Percentiles rank a stretch among this genome's conserved stretches.
Conservation (phyloP, 225 moss, liverwort and hornwort genomes). For the Sphagnum contortum region DNA sequence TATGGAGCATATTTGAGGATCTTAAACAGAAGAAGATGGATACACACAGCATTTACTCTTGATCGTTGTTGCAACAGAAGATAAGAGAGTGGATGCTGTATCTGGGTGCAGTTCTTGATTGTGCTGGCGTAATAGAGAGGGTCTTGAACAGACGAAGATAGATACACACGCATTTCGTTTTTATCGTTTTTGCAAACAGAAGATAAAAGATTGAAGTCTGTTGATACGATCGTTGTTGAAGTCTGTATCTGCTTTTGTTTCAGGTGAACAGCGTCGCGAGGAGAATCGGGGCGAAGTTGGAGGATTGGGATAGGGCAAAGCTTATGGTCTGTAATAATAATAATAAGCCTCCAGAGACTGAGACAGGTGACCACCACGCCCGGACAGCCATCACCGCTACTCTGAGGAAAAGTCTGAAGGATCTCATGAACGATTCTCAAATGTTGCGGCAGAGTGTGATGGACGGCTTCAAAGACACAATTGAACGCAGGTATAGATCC, state of each 20-base stretch:
- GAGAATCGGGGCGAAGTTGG: slow-evolving; percentile 13
- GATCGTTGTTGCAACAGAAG: too few species aligned
- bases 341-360: not conserved
- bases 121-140: too few species aligned
- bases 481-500: slow-evolving; percentile 1
- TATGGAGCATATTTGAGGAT: too few species aligned
- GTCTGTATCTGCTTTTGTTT: not conserved
- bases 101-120: too few species aligned
- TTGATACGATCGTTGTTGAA: too few species aligned
- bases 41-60: too few species aligned
- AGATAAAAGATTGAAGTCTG: too few species aligned
- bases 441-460: slow-evolving; percentile 9
- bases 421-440: slow-evolving; percentile 10
- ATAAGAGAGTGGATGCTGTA: too few species aligned
- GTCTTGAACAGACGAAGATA: too few species aligned
- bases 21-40: too few species aligned
- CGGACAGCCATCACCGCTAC: slow-evolving; percentile 8
- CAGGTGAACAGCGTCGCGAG: slow-evolving; percentile 12
- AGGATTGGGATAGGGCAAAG: slow-evolving; percentile 19
- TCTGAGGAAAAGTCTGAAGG: slow-evolving; percentile 19
- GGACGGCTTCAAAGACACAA: slow-evolving; percentile 9
- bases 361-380: slow-evolving; percentile 13
- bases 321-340: slow-evolving; percentile 5
- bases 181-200: too few species aligned
- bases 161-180: too few species aligned